Conservation (phyloP, 2,329 filamentous ascomycete species). For the Claviceps monticola region DNA sequence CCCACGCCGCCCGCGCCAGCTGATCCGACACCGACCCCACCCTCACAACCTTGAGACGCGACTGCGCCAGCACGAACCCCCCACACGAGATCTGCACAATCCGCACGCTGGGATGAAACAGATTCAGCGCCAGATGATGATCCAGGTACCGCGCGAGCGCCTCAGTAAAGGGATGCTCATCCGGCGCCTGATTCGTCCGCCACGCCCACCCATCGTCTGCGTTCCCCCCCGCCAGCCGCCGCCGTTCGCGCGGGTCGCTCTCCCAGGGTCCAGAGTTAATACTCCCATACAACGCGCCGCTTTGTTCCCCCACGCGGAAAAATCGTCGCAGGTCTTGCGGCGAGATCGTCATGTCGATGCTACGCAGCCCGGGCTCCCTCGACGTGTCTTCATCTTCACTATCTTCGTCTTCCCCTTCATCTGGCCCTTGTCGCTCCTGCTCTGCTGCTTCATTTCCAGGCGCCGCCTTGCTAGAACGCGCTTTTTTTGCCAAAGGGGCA, state of each 20-base stretch:
- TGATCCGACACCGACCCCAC: slow-evolving; percentile 17
- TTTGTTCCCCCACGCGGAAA: slow-evolving; percentile 23
- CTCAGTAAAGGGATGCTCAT: slow-evolving; percentile 30
- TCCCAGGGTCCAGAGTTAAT: slow-evolving; percentile 14
- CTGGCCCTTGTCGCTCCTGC: background rate
- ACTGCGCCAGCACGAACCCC: slow-evolving; percentile 41
- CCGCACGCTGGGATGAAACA: slow-evolving; percentile 41
- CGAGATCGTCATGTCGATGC: slow-evolving; percentile 39
- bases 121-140: slow-evolving; percentile 38
- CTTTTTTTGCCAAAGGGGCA: slow-evolving; percentile 17
- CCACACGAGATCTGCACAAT: slow-evolving; percentile 40
- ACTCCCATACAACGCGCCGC: slow-evolving; percentile 1
- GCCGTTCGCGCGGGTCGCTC: slow-evolving; percentile 23
- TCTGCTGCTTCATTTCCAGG: background rate
- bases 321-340: slow-evolving; percentile 34
- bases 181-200: slow-evolving; percentile 17
- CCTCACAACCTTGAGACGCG: slow-evolving; percentile 32
- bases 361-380: slow-evolving; percentile 19
- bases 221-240: slow-evolving; percentile 31
- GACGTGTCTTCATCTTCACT: slow-evolving; percentile 8
- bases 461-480: background rate
- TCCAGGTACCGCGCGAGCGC: slow-evolving; percentile 36
- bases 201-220: slow-evolving; percentile 41
- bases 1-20: slow-evolving; percentile 22
- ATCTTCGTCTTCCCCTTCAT: slow-evolving; percentile 1